Conservation (phyloP, 768 basidiomycete species). For the Termitomyces bulborhizus region DNA sequence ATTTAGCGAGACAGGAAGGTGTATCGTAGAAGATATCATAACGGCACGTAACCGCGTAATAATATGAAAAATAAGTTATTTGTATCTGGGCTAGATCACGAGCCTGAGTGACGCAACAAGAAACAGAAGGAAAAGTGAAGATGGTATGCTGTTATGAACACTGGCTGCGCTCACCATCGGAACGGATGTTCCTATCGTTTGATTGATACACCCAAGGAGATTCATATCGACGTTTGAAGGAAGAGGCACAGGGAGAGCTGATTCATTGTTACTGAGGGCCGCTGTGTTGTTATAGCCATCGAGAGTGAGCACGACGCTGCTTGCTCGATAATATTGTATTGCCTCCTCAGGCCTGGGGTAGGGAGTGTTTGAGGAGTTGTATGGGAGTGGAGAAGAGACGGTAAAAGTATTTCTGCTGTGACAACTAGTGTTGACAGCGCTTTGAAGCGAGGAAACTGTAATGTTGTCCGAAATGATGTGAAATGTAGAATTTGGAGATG, state of each 20-base stretch:
- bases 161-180: neutral
- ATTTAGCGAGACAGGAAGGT: neutral
- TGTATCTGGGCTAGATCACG: neutral
- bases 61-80: neutral
- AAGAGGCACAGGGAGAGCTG: neutral
- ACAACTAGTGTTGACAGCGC: neutral
- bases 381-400: constrained; percentile 13
- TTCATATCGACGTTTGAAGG: neutral
- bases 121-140: neutral
- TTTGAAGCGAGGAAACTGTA: constrained; percentile 17
- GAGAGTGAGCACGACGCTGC: constrained; percentile 53
- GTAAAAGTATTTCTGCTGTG: neutral
- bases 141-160: neutral
- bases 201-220: neutral
- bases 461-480: constrained; percentile 38
- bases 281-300: constrained; percentile 64
- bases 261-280: constrained; percentile 8
- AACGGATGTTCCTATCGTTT: neutral
- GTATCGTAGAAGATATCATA: neutral
- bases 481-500: constrained; percentile 20
- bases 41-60: neutral
- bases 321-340: constrained; percentile 64
- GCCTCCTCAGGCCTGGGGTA: constrained; percentile 41
- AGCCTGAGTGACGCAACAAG: neutral
- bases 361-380: constrained; percentile 19